phyloP scores from a whole-genome alignment of 371 early-diverging fungal genomes.

The Mucor plumbeus region DNA sequence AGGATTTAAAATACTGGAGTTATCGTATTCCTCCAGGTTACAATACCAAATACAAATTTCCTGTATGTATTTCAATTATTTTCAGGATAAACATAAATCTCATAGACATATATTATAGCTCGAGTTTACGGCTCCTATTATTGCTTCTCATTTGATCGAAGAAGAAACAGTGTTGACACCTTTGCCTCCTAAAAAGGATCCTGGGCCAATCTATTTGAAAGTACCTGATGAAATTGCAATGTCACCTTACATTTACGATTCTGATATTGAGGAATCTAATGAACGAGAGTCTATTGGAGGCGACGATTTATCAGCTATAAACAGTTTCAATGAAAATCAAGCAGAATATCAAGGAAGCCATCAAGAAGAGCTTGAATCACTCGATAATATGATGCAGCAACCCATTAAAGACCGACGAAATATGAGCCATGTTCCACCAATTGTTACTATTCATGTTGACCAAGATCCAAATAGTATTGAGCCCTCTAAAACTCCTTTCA shows the following conservation, averaged over 20 bases:
- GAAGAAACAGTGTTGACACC: conserved; percentile 4
- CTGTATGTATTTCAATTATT: conserved; percentile 14
- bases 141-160: conserved; percentile 12
- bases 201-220: neutral
- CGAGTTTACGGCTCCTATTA: conserved; percentile 15
- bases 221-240: neutral
- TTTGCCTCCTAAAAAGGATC: neutral
- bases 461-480: conserved; percentile 1
- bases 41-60: conserved; percentile 13
- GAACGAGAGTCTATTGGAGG: neutral
- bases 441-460: conserved; percentile 3
- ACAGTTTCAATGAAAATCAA: neutral
- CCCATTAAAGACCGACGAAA: conserved; percentile 20
- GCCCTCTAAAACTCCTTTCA: neutral
- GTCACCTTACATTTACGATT: neutral
- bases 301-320: neutral
- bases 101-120: neutral
- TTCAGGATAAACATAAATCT: too few relatives aligned
- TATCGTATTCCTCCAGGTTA: conserved; percentile 39
- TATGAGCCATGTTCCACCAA: conserved; percentile 11
- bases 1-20: conserved; percentile 39
- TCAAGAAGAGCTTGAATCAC: too few relatives aligned
- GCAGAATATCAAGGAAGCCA: neutral
- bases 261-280: neutral
- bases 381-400: neutral